Evolutionary conservation across 163 green algal genomes (phyloP).

Genomic region (Prototheca cutis): DNA sequence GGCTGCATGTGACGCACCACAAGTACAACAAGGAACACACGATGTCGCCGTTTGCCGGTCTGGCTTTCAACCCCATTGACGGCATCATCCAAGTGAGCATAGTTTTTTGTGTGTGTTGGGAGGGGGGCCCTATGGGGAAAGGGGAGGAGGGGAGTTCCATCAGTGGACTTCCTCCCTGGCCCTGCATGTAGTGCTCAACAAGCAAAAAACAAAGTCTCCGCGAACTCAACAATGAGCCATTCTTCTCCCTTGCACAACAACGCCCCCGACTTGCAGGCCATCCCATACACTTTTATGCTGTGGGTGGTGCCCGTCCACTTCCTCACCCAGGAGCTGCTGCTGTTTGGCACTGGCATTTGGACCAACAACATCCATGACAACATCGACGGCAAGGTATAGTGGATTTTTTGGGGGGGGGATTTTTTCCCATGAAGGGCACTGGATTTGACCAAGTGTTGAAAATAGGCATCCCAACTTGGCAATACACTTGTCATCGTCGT

Average conservation of each 20-base stretch:
- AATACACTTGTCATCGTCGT: too few species aligned
- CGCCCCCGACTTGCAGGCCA: conserved; percentile 35
- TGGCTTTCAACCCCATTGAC: conserved; percentile 89
- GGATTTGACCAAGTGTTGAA: too few species aligned
- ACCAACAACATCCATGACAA: conserved; percentile 89
- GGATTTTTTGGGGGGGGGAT: neutral
- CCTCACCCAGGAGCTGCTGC: conserved; percentile 82
- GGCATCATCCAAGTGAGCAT: conserved; percentile 76
- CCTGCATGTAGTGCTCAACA: too few species aligned
- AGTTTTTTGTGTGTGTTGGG: too few species aligned
- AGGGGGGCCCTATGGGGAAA: too few species aligned
- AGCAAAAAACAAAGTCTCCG: too few species aligned
- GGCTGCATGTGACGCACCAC: conserved; percentile 82
- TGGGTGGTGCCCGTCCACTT: conserved; percentile 86
- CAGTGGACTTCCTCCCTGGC: too few species aligned
- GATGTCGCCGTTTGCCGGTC: conserved; percentile 55
- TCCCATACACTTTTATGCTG: conserved; percentile 70
- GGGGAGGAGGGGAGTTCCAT: too few species aligned
- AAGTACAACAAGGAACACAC: conserved; percentile 92
- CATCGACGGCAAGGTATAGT: conserved; percentile 10
- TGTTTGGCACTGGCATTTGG: conserved; percentile 89
- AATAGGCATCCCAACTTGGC: too few species aligned
- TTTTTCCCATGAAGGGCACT: neutral
- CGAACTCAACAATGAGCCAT: too few species aligned
- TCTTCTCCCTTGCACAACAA: too few species aligned